Base-by-base conservation (phyloP, 306 rosid genomes). In the Carpinus viminea region DNA sequence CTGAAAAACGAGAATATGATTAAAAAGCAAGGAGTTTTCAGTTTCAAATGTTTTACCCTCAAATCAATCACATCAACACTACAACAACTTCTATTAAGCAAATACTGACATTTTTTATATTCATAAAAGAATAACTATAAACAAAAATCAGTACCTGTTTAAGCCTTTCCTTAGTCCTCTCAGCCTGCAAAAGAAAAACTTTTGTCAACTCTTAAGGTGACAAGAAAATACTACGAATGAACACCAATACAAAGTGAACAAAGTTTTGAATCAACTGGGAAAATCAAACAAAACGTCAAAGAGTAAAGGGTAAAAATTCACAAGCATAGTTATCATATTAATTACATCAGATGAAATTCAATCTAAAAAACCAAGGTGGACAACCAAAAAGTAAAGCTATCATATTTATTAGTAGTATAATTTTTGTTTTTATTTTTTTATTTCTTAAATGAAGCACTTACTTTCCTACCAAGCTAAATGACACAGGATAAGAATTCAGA, bases 141-240 rank as follows among this genome's bases (percentile, higher is more conserved):
- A 59, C 72, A 48, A 7, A 76, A 56, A 84, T 17, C 28, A 73
- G 36, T 91, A 95, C 99, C 99, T 93, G 96, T 84, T 90, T 90
- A 79, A 51, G 80, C 80, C 99, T 90, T 83, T 88, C 89, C 85
- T 84, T 91, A 24, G 78, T 80, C 83, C 85, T 88, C 84, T 85
- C 93, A 48, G 81, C 91, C 99, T 95, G 93, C 89, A 84, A 51
- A 75, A 68, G 26, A 86, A 70, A 60, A 73, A 18, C 12, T 16
- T 47, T 16, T 21, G 81, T 88, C 28, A 74, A 53, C 72, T 45
- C 59, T 36, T 66, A 64, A 18, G 43, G 75, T 47, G 50, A 36
- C 68, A 78, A n/a, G 74, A 73, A 47, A 81, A 11, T 76, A 48
- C 70, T 76, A 48, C 70, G 72, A 64, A 60, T 21, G 41, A 70